phyloP scores from a whole-genome alignment of 2,329 filamentous ascomycete genomes.

The Periglandula ipomoeae region DNA sequence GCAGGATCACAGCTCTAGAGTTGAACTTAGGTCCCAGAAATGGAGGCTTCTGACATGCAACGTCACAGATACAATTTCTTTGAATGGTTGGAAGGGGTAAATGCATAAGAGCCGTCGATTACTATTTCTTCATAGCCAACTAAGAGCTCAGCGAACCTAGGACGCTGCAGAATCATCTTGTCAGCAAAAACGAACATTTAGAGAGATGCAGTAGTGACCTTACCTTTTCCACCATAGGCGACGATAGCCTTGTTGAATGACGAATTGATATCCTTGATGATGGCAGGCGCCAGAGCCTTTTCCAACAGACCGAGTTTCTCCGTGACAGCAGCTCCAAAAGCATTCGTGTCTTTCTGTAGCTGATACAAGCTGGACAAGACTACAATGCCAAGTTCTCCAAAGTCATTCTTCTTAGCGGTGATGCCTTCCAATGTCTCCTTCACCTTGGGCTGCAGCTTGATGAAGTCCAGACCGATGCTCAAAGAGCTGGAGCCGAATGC shows the following conservation, averaged over 20 bases:
- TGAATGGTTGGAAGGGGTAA: too few species aligned
- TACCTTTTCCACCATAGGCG: slow-evolving; percentile 1
- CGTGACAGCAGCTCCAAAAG: neutral
- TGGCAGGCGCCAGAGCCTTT: neutral
- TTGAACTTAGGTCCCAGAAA: too few species aligned
- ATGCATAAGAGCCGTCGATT: too few species aligned
- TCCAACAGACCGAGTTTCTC: slow-evolving; percentile 2
- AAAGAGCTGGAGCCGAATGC: neutral
- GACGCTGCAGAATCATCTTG: neutral
- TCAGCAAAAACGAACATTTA: neutral
- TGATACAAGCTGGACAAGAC: slow-evolving; percentile 4
- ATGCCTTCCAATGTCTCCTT: neutral
- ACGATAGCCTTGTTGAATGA: slow-evolving; percentile 3
- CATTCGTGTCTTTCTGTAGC: neutral
- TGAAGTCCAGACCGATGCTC: neutral
- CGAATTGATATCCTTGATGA: neutral
- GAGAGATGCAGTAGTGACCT: neutral
- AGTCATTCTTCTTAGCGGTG: neutral
- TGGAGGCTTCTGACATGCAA: too few species aligned
- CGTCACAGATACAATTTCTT: too few species aligned
- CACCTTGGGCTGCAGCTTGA: slow-evolving; percentile 1
- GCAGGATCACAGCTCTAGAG: too few species aligned
- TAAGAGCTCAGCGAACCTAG: too few species aligned
- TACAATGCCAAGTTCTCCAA: slow-evolving; percentile 1
- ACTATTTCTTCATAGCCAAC: too few species aligned